Evolutionary conservation across 2,329 filamentous ascomycete species (phyloP), one percentile per base, ranked within the genome.

Genomic region (Talaromyces sp.): DNA sequence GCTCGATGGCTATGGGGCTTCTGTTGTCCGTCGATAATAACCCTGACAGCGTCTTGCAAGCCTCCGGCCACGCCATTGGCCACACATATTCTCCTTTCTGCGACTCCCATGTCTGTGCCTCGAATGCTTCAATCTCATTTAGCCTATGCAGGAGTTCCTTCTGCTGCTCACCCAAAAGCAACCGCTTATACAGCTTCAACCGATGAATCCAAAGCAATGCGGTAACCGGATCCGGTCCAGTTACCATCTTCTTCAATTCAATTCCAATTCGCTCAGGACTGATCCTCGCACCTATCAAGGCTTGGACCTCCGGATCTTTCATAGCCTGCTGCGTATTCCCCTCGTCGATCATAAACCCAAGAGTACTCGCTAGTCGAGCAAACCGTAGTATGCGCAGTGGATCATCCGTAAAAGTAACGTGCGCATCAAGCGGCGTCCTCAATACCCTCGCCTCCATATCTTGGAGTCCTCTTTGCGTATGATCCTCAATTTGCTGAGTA

Each of bases 231-330:
- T 42, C 37, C 31, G 48, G 59, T 9, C 59, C 59, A 7, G 28
- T 44, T 11, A 46, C n/a, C 48, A 61, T 61, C 28, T 61, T 61
- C 25, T 61, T 61, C 35, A 61, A 42, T 33, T 61, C 59, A n/a
- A 40, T 31, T 3, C 48, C 48, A 35, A 61, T 55, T n/a, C 59
- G 16, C 39, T 61, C 59, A 9, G n/a, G 39, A 18, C 35, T 55
- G 5, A 42, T 55, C 18, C 35, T 61, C 48, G 48, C 44, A 21
- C 37, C 23, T n/a, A 61, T 40, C n/a, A 42, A 40, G 2, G 25
- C 11, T 28, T 61, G 59, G 8, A 61, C 35, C 14, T 50, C 33
- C 12, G 48, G 48, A 46, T 55, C 25, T 5, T 31, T 55, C 9
- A 61, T 61, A 2, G 59, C 37, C 25, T 25, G 48, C 37, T 55